A percentile compares a stretch with the other conserved stretches of the same genome.
Conservation (phyloP, 2,329 filamentous ascomycete genomes). For the Ophiostoma sp. region DNA sequence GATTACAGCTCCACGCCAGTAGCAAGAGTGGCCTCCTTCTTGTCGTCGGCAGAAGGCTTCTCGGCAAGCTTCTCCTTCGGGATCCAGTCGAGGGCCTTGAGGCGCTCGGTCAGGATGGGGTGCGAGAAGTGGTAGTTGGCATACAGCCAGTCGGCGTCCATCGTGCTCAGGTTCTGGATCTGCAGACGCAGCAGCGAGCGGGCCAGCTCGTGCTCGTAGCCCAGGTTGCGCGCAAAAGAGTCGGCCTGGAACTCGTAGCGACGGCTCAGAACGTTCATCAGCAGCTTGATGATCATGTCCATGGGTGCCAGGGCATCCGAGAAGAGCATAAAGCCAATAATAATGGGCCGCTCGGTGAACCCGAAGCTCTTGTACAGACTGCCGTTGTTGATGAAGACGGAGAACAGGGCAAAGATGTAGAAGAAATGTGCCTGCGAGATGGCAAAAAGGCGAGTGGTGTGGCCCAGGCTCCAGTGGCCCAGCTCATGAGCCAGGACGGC, state of each 20-base stretch:
- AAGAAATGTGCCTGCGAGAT: conserved; percentile 92
- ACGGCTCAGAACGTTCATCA: conserved; percentile 93
- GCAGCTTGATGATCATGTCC: conserved; percentile 87
- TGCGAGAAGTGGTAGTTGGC: conserved; percentile 98
- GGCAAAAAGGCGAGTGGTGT: conserved; percentile 84
- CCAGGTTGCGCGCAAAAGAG: conserved; percentile 76
- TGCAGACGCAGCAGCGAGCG: conserved; percentile 92
- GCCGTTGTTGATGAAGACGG: conserved; percentile 91
- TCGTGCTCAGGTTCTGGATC: conserved; percentile 94
- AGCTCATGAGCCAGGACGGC: conserved; percentile 93
- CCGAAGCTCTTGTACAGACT: conserved; percentile 90
- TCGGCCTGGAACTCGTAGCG: conserved; percentile 97
- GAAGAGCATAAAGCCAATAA: conserved; percentile 96
- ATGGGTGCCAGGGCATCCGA: conserved; percentile 93
- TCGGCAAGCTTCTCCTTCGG: conserved; percentile 47
- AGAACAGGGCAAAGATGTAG: conserved; percentile 95
- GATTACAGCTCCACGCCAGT: conserved; percentile 65
- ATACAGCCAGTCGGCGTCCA: conserved; percentile 99
- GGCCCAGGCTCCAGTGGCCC: conserved; percentile 92
- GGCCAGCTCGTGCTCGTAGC: conserved; percentile 77
- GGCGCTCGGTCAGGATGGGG: conserved; percentile 86
- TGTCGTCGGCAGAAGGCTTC: conserved; percentile 30
- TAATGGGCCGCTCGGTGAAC: conserved; percentile 81
- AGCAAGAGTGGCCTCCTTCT: conserved; percentile 54
- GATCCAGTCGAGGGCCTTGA: conserved; percentile 86